These are phyloP conservation scores for Aspergillus nomiae DNA, from an alignment of 2,329 filamentous ascomycete genomes.

Conservation along the genomic window DNA sequence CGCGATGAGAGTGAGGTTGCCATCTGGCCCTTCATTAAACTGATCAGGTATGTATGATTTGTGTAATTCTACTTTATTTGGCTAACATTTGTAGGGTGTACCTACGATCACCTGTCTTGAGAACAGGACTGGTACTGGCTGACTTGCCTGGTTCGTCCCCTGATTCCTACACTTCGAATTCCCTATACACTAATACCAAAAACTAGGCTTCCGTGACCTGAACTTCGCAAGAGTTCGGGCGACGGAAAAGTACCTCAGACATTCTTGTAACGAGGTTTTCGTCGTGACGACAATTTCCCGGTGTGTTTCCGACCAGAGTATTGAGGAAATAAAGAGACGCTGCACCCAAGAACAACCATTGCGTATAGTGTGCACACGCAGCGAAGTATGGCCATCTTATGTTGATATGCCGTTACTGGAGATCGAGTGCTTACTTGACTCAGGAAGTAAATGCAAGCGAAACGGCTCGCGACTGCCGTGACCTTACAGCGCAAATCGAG, in stretches of 20 bases:
- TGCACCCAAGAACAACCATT: constrained; percentile 9
- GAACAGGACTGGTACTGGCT: constrained; percentile 23
- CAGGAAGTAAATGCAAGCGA: constrained; percentile 17
- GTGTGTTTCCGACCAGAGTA: constrained; percentile 20
- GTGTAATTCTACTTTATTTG: not conserved
- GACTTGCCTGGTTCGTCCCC: constrained; percentile 23
- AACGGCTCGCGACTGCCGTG: constrained; percentile 3
- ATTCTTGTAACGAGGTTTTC: constrained; percentile 26
- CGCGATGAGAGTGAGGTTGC: not conserved
- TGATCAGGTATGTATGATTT: constrained; percentile 17
- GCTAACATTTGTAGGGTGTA: constrained; percentile 19
- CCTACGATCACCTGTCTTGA: constrained; percentile 19
- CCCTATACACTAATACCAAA: not conserved
- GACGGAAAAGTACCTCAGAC: constrained; percentile 23
- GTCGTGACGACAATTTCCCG: constrained; percentile 22
- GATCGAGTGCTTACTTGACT: not conserved
- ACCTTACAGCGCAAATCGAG: not conserved
- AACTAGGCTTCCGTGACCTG: constrained; percentile 23
- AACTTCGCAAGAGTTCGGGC: constrained; percentile 23
- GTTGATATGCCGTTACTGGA: not conserved
- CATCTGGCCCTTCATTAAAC: constrained; percentile 26
- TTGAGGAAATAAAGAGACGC: constrained; percentile 15
- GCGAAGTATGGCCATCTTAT: constrained; percentile 13
- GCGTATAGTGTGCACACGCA: constrained; percentile 24
- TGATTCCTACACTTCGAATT: not conserved